phyloP scores from a whole-genome alignment of 495 filamentous ascomycete genomes.

The Hypoxylon fuscum region DNA sequence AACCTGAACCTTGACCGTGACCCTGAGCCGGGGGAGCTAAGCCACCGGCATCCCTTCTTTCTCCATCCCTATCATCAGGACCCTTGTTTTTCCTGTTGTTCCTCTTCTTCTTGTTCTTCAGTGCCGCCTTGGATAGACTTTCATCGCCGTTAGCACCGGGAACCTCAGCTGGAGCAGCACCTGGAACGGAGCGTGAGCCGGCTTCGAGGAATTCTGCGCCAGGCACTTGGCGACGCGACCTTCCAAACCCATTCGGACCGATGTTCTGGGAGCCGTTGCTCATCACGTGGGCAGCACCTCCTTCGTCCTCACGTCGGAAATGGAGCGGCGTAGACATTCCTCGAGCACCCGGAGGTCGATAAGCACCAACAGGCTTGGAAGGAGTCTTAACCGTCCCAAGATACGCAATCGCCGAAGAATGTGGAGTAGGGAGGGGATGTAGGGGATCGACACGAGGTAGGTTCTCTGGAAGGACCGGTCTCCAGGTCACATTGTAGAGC shows the following conservation, averaged over 20 bases:
- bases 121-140: slow-evolving; percentile 81
- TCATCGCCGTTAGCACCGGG: slow-evolving; percentile 73
- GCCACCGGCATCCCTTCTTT: slow-evolving; percentile 42
- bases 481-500: slow-evolving; percentile 92
- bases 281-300: slow-evolving; percentile 84
- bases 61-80: slow-evolving; percentile 55
- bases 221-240: slow-evolving; percentile 62
- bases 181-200: slow-evolving; percentile 66
- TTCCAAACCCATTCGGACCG: slow-evolving; percentile 82
- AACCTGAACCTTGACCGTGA: slow-evolving; percentile 46
- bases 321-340: slow-evolving; percentile 87
- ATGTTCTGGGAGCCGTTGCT: slow-evolving; percentile 77
- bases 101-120: slow-evolving; percentile 99
- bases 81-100: slow-evolving; percentile 95
- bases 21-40: slow-evolving; percentile 55
- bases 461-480: slow-evolving; percentile 70
- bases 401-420: slow-evolving; percentile 84
- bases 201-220: slow-evolving; percentile 60
- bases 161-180: slow-evolving; percentile 73
- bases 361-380: slow-evolving; percentile 93
- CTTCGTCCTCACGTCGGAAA: slow-evolving; percentile 98
- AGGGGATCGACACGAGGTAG: slow-evolving; percentile 77
- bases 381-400: slow-evolving; percentile 88
- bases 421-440: slow-evolving; percentile 78
- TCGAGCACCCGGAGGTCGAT: slow-evolving; percentile 94